Evolutionary conservation across 805 yeast genomes (phyloP).

Genomic region (Candida orba): DNA sequence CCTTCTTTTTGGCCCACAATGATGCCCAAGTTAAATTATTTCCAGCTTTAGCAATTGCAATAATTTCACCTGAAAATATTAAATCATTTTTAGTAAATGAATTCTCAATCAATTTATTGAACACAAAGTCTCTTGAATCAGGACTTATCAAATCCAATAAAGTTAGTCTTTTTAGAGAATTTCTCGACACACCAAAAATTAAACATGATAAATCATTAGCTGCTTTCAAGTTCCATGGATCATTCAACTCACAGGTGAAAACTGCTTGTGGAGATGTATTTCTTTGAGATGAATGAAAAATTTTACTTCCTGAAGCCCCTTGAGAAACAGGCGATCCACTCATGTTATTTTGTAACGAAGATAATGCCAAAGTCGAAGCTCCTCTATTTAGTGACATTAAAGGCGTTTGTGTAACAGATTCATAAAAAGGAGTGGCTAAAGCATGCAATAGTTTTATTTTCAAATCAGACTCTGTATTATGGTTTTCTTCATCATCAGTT

Average conservation of each 20-base stretch:
- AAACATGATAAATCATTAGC: slow-evolving; percentile 87
- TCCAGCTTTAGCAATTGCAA: slow-evolving; percentile 69
- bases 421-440: slow-evolving; percentile 55
- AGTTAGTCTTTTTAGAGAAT: slow-evolving; percentile 52
- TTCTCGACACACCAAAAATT: slow-evolving; percentile 73
- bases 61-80: slow-evolving; percentile 75
- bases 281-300: slow-evolving; percentile 66
- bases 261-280: slow-evolving; percentile 65
- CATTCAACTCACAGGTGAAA: slow-evolving; percentile 64
- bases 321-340: slow-evolving; percentile 6
- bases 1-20: slow-evolving; percentile 79
- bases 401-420: slow-evolving; percentile 22
- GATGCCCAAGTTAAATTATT: slow-evolving; percentile 74
- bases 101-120: slow-evolving; percentile 41
- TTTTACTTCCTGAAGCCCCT: slow-evolving; percentile 22
- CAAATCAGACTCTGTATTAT: slow-evolving; percentile 11
- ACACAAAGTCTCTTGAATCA: slow-evolving; percentile 64
- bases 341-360: slow-evolving; percentile 15
- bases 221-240: slow-evolving; percentile 77
- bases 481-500: slow-evolving; percentile 7
- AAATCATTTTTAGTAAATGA: slow-evolving; percentile 32
- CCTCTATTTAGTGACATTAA: slow-evolving; percentile 19
- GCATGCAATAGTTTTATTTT: slow-evolving; percentile 48
- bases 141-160: slow-evolving; percentile 74
- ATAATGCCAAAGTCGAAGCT: slow-evolving; percentile 26